Conservation (phyloP, 192 early-diverging fungal species). For the Lobosporangium transversale region DNA sequence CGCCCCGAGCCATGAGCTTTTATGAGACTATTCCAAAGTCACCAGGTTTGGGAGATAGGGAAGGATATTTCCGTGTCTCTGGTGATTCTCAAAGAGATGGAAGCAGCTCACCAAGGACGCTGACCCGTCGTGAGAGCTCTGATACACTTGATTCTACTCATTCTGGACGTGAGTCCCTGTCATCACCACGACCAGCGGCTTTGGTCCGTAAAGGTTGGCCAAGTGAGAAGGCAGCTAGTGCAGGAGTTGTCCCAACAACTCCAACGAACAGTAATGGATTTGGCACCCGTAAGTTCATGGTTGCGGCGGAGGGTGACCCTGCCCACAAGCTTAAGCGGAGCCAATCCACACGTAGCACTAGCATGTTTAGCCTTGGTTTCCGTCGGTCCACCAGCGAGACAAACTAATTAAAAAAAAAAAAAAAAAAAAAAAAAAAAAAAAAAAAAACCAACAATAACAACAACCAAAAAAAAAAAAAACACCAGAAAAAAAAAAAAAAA, state of each 20-base stretch:
- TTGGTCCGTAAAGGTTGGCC: conserved; percentile 52
- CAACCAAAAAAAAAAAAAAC: no score
- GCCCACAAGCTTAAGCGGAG: conserved; percentile 49
- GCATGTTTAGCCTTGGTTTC: conserved; percentile 46
- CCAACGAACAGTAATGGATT: conserved; percentile 14
- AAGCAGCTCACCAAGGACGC: background rate
- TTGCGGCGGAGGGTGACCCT: conserved; percentile 5
- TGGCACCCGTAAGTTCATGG: conserved; percentile 52
- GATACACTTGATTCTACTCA: conserved; percentile 36
- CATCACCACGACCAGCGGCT: conserved; percentile 20
- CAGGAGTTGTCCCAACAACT: conserved; percentile 41
- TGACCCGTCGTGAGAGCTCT: conserved; percentile 24
- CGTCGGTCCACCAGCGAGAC: conserved; percentile 15
- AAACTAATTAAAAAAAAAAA: conserved; percentile 9
- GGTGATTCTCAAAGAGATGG: conserved; percentile 14
- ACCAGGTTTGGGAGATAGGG: background rate
- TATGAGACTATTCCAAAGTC: background rate
- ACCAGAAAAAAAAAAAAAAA: no score
- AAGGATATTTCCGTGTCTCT: conserved; percentile 6
- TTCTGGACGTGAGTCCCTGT: conserved; percentile 42
- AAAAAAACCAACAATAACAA: no score
- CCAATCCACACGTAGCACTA: conserved; percentile 45
- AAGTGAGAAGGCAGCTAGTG: conserved; percentile 51
- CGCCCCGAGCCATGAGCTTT: conserved; percentile 12
- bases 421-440: background rate